Evolutionary conservation across 2,329 filamentous ascomycete genomes (phyloP), one percentile per base, ranked within the genome.

Genomic region (Trichoderma sp.): DNA sequence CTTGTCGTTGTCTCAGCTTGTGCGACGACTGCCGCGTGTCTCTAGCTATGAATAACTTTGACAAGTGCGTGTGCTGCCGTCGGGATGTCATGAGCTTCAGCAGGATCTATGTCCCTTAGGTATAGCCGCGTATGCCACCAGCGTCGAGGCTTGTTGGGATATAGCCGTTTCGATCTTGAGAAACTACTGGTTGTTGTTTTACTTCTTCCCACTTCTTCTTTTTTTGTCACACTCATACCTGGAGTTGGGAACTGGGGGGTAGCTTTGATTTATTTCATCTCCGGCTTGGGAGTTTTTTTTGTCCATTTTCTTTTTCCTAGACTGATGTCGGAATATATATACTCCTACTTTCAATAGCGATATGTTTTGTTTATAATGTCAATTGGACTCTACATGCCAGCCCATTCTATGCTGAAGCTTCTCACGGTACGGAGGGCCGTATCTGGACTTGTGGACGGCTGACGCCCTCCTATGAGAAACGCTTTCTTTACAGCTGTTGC

Each of bases 401-500:
- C 95, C 95, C 95, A 98, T 82, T 98, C 95, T 68, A 98, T 88
- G 76, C 92, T 95, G 78, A 97, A 97, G 0, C 92, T 88, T 75
- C 93, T 87, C 26, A 95, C 85, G 17, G 79, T 7, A 58, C 75
- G 12, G 79, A 77, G 9, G 76, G 20, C 57, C 39, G 30, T 34
- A 26, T 62, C 57, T 13, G 67, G 39, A 36, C 76, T 30, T 76
- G 73, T 13, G 78, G 79, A 17, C 76, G 75, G 77, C 68, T 87
- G 83, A 76, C 88, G 85, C 0, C 93, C 94, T 7, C 95, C 95
- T 71, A 99, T 87, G 68, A 99, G 83, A 77, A 94, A 98, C 0
- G 93, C 93, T 82, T 99, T 99, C 86, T 99, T 99, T 23, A 98
- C 96, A 64, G 93, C 93, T 2, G 96, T 98, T 0, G 95, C 96